Evolutionary conservation across 805 yeast species (phyloP).

Genomic region (Tetrapisispora namnaoensis): DNA sequence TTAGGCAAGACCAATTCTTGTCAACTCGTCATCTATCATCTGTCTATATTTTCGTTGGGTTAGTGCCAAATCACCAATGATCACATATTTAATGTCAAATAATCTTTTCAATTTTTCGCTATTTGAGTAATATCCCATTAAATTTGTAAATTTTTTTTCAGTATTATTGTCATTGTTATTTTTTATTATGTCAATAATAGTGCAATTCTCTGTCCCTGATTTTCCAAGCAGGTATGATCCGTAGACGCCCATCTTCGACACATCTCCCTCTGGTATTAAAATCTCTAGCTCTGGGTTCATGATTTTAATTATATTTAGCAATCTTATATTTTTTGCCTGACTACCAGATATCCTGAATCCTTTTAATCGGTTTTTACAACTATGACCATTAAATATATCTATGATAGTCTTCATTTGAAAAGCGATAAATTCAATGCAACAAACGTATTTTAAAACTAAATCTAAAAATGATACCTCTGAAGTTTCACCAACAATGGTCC

Average conservation of each 20-base stretch:
- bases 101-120: slow-evolving; percentile 5
- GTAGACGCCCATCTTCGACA: slow-evolving; percentile 14
- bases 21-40: slow-evolving; percentile 11
- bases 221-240: slow-evolving; percentile 18
- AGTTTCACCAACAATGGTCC: slow-evolving; percentile 41
- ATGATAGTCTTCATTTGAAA: slow-evolving; percentile 40
- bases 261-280: slow-evolving; percentile 7
- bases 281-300: slow-evolving; percentile 13
- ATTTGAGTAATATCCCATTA: neutral
- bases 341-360: slow-evolving; percentile 42
- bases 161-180: neutral
- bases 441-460: slow-evolving; percentile 36
- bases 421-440: slow-evolving; percentile 41
- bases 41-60: slow-evolving; percentile 27
- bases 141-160: neutral
- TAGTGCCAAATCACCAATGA: slow-evolving; percentile 29
- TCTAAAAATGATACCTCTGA: slow-evolving; percentile 28
- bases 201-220: slow-evolving; percentile 2
- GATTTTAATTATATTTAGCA: slow-evolving; percentile 27
- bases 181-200: neutral
- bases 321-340: slow-evolving; percentile 39
- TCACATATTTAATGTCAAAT: slow-evolving; percentile 18
- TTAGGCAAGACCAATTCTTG: no score
- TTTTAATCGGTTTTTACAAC: slow-evolving; percentile 13
- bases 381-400: slow-evolving; percentile 8